phyloP scores from a whole-genome alignment of 441 rosid genomes.

The Corymbia citriodora region DNA sequence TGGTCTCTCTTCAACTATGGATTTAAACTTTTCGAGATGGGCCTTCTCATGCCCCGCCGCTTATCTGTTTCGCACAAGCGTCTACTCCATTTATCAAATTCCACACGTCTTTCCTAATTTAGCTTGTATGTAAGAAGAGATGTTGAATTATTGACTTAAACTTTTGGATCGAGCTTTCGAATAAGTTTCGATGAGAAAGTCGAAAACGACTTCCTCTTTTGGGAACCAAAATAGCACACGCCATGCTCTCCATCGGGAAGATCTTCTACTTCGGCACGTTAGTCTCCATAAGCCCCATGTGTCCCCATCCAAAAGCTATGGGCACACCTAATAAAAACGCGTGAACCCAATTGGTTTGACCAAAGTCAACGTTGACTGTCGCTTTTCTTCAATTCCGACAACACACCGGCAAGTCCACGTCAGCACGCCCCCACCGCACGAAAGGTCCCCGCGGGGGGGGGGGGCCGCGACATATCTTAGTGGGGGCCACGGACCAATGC shows the following conservation, averaged over 20 bases:
- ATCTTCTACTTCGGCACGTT: neutral
- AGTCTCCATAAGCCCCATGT: neutral
- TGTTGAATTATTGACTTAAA: neutral
- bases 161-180: neutral
- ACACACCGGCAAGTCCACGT: neutral
- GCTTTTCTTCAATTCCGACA: neutral
- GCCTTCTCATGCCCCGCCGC: accelerated
- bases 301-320: neutral
- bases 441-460: neutral
- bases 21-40: no score
- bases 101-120: neutral
- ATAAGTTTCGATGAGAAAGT: no score
- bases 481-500: neutral
- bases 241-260: neutral
- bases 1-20: accelerated
- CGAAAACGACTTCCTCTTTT: neutral
- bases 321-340: neutral
- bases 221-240: neutral
- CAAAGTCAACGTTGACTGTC: neutral
- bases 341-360: neutral
- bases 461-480: neutral
- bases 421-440: neutral
- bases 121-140: accelerated
- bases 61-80: accelerated
- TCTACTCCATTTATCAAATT: neutral